Percentiles rank a stretch among this genome's conserved stretches.
phyloP scores from a whole-genome alignment of 2,329 filamentous ascomycete species.

The Exophiala spinifera region DNA sequence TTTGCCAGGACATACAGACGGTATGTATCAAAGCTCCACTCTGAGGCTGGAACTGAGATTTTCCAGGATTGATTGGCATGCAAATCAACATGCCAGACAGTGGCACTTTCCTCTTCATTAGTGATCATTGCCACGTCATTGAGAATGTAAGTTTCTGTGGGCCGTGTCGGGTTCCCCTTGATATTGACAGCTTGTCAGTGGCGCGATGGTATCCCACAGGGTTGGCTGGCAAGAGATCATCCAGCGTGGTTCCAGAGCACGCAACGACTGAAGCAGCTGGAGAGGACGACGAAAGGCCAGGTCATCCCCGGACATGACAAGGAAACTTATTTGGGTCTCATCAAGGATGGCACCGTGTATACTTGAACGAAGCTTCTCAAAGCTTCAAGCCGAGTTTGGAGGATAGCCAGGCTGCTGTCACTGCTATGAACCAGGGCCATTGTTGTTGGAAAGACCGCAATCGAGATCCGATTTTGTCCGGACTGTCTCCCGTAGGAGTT shows the following conservation, averaged over 20 bases:
- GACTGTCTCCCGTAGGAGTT: too few species aligned
- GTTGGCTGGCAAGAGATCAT: slow-evolving; percentile 29
- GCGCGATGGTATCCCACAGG: slow-evolving; percentile 29
- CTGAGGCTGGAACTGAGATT: slow-evolving; percentile 6
- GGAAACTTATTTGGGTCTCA: slow-evolving; percentile 24
- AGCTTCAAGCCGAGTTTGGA: background rate
- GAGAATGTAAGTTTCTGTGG: slow-evolving; percentile 24
- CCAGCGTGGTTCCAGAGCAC: slow-evolving; percentile 28
- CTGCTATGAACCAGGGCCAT: too few species aligned
- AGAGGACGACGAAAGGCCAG: slow-evolving; percentile 23
- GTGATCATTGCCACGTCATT: slow-evolving; percentile 29
- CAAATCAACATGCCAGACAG: slow-evolving; percentile 30
- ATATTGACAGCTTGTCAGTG: slow-evolving; percentile 16
- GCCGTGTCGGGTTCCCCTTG: background rate
- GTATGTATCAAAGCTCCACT: slow-evolving; percentile 9
- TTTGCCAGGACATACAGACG: slow-evolving; percentile 28
- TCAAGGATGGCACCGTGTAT: slow-evolving; percentile 16
- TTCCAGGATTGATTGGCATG: slow-evolving; percentile 26
- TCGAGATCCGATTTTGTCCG: too few species aligned
- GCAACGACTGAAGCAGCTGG: slow-evolving; percentile 27
- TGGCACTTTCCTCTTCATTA: slow-evolving; percentile 28
- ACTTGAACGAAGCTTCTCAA: slow-evolving; percentile 10
- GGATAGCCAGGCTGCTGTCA: too few species aligned
- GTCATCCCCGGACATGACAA: slow-evolving; percentile 29
- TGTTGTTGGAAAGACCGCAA: too few species aligned